Conservation (phyloP, 441 rosid genomes). For the Croton laevigatus region DNA sequence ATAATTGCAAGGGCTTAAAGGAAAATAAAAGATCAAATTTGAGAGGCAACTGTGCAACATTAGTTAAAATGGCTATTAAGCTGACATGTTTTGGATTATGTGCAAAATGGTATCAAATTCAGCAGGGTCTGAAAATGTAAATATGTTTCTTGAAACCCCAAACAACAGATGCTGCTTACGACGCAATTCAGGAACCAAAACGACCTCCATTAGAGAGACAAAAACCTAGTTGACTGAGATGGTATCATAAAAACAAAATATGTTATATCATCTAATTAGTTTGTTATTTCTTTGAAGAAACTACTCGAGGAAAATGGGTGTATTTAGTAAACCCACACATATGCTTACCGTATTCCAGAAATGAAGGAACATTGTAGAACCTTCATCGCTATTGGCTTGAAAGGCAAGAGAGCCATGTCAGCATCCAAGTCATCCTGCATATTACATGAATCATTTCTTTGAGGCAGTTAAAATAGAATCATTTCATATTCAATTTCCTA, state of each 20-base stretch:
- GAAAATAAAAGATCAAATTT: neutral
- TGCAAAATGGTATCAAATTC: neutral
- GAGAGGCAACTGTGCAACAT: neutral
- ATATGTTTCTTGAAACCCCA: no score
- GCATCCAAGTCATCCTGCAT: conserved; percentile 58
- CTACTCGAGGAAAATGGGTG: neutral
- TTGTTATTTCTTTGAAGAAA: no score
- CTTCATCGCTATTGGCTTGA: conserved; percentile 69
- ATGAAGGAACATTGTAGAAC: conserved; percentile 83
- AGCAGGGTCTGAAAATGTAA: neutral
- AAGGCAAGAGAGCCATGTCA: conserved; percentile 69
- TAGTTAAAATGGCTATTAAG: neutral
- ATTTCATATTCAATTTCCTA: neutral
- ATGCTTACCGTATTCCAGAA: conserved; percentile 60
- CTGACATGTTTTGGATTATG: neutral
- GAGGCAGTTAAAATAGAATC: conserved; percentile 10
- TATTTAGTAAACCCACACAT: neutral
- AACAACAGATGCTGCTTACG: no score
- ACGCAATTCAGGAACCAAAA: neutral
- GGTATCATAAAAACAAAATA: neutral
- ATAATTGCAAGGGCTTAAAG: no score
- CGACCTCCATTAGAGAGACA: neutral
- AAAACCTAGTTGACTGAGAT: neutral
- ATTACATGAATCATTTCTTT: conserved; percentile 20
- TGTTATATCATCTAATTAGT: no score